Evolutionary conservation across 106 monocot genomes (phyloP).

Genomic region (Xerophyta viscosa): DNA sequence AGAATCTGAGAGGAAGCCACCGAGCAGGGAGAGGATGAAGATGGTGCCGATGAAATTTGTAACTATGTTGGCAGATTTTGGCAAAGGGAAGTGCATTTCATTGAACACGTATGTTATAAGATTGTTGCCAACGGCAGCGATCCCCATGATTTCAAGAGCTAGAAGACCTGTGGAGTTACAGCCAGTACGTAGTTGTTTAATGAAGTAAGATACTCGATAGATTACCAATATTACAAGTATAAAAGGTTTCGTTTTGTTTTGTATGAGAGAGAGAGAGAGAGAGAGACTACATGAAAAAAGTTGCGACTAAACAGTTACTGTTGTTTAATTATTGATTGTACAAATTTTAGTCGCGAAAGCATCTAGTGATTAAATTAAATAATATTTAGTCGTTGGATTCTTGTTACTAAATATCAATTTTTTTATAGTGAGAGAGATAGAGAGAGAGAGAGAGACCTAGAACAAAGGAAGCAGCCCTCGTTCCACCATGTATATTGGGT

Average conservation of each 20-base stretch:
- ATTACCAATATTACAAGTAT: no score
- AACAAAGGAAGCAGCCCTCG: slow-evolving; percentile 78
- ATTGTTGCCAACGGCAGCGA: slow-evolving; percentile 95
- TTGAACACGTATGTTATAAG: slow-evolving; percentile 95
- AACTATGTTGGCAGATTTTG: slow-evolving; percentile 84
- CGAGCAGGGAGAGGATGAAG: slow-evolving; percentile 80
- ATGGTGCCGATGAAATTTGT: slow-evolving; percentile 94
- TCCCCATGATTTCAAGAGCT: slow-evolving; percentile 95
- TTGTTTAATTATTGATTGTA: no score
- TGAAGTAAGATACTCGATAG: no score
- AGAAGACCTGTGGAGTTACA: slow-evolving; percentile 53
- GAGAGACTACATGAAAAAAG: no score
- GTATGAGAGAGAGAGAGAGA: no score
- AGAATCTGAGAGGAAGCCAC: slow-evolving; percentile 95
- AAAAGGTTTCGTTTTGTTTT: no score
- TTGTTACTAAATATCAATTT: no score
- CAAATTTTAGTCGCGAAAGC: no score
- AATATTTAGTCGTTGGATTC: no score
- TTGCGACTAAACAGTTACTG: no score
- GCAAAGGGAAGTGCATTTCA: slow-evolving; percentile 84
- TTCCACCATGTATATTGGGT: slow-evolving; percentile 69
- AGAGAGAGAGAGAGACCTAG: slow-evolving; percentile 46
- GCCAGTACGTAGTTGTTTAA: no score
- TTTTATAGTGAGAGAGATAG: slow-evolving; percentile 10
- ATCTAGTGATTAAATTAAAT: no score